Conservation (phyloP, 176 grass and related monocot genomes). For the Triticum monococcum region DNA sequence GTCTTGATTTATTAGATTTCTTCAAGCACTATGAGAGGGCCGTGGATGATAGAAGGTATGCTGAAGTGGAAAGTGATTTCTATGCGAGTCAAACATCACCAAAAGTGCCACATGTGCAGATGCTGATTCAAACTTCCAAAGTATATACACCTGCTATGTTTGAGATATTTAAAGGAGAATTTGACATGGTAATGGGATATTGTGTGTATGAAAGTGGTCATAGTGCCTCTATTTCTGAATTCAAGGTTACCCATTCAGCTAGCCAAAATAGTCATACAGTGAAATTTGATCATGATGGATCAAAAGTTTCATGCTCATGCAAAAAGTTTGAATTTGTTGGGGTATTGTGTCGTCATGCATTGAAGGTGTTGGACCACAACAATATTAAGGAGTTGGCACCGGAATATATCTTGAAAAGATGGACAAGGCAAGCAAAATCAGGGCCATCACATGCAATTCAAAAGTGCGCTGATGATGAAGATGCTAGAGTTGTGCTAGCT, state of each 20-base stretch:
- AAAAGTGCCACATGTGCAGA: not conserved
- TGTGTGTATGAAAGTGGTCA: too few species aligned
- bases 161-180: not conserved
- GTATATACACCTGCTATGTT: too few species aligned
- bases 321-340: too few species aligned
- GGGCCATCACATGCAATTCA: not conserved
- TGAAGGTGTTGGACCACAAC: too few species aligned
- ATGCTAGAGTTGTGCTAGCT: not conserved
- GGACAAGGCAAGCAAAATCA: not conserved
- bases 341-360: too few species aligned
- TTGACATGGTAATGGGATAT: not conserved
- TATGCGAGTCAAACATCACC: not conserved
- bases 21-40: too few species aligned
- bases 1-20: not conserved
- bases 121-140: not conserved
- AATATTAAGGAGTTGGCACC: too few species aligned
- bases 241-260: too few species aligned
- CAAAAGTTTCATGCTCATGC: too few species aligned
- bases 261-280: too few species aligned
- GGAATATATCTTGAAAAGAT: not conserved
- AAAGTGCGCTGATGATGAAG: not conserved
- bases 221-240: too few species aligned
- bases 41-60: not conserved
- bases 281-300: too few species aligned
- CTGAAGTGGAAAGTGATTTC: not conserved